A percentile compares a stretch with the other conserved stretches of the same genome.
phyloP scores from a whole-genome alignment of 768 basidiomycete genomes.

The Pulveroboletus sp. region DNA sequence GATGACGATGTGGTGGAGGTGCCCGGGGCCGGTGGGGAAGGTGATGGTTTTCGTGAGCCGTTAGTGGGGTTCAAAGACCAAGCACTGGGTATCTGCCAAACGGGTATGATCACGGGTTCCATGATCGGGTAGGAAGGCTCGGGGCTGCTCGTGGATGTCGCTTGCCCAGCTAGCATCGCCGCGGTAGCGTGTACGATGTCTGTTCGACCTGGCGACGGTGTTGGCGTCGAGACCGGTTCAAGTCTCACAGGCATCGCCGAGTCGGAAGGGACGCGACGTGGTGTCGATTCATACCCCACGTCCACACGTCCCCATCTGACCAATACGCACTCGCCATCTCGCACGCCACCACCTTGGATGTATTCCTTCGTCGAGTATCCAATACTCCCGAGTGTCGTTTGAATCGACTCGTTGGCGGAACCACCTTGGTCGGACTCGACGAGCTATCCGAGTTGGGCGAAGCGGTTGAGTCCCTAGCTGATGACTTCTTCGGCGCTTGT shows the following conservation, averaged over 20 bases:
- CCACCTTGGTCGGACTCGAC: slow-evolving; percentile 54
- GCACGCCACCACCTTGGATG: slow-evolving; percentile 80
- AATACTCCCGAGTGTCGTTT: slow-evolving; percentile 73
- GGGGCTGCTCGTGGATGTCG: slow-evolving; percentile 8
- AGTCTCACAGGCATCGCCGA: slow-evolving; percentile 5
- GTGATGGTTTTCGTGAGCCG: slow-evolving; percentile 45
- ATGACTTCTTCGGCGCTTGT: slow-evolving; percentile 79
- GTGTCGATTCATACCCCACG: slow-evolving; percentile 81
- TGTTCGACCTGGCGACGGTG: not conserved
- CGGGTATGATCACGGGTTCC: slow-evolving; percentile 66
- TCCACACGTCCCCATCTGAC: slow-evolving; percentile 70
- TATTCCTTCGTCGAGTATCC: slow-evolving; percentile 75
- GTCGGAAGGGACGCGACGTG: slow-evolving; percentile 10
- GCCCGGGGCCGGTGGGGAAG: slow-evolving; percentile 41
- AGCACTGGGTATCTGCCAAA: slow-evolving; percentile 39
- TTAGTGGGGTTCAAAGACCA: slow-evolving; percentile 18
- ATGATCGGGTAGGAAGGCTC: slow-evolving; percentile 33
- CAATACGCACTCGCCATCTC: slow-evolving; percentile 88
- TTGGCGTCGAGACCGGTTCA: not conserved
- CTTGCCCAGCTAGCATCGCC: slow-evolving; percentile 23
- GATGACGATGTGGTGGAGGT: slow-evolving; percentile 15
- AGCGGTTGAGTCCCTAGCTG: slow-evolving; percentile 90
- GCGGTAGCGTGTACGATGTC: slow-evolving; percentile 7
- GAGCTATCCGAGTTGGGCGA: slow-evolving; percentile 84
- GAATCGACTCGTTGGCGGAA: slow-evolving; percentile 68